phyloP scores from a whole-genome alignment of 1,139 yeast genomes.

The Lodderomyces theae region DNA sequence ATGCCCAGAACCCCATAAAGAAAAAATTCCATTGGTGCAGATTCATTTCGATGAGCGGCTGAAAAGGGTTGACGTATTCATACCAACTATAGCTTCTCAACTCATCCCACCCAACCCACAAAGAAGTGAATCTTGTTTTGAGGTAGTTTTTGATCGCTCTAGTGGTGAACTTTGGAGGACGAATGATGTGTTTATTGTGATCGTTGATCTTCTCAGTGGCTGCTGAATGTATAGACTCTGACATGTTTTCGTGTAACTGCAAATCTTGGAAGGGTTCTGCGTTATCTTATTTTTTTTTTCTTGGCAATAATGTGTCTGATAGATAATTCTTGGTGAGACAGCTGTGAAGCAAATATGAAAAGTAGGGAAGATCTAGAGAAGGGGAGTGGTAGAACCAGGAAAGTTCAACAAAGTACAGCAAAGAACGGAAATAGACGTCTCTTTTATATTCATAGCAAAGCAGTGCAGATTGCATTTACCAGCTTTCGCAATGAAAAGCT shows the following conservation, averaged over 20 bases:
- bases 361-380: too few species aligned
- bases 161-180: conserved; percentile 31
- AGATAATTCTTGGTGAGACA: too few species aligned
- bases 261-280: not conserved
- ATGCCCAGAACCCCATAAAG: conserved; percentile 32
- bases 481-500: too few species aligned
- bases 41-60: conserved; percentile 27
- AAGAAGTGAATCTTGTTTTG: conserved; percentile 28
- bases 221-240: conserved; percentile 2
- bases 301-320: not conserved
- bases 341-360: too few species aligned
- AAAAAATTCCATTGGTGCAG: conserved; percentile 38
- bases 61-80: conserved; percentile 36
- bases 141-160: conserved; percentile 26
- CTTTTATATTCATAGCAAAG: too few species aligned
- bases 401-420: too few species aligned
- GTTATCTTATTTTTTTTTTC: not conserved
- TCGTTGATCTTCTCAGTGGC: conserved; percentile 56
- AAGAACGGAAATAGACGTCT: too few species aligned
- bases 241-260: not conserved
- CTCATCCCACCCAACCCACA: conserved; percentile 33
- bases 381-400: too few species aligned
- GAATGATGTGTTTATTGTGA: conserved; percentile 33
- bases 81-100: conserved; percentile 23
- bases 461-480: too few species aligned